Evolutionary conservation across 2,329 filamentous ascomycete species (phyloP), one percentile per base, ranked within the genome.

Genomic region (Penicillium hesseltinei): DNA sequence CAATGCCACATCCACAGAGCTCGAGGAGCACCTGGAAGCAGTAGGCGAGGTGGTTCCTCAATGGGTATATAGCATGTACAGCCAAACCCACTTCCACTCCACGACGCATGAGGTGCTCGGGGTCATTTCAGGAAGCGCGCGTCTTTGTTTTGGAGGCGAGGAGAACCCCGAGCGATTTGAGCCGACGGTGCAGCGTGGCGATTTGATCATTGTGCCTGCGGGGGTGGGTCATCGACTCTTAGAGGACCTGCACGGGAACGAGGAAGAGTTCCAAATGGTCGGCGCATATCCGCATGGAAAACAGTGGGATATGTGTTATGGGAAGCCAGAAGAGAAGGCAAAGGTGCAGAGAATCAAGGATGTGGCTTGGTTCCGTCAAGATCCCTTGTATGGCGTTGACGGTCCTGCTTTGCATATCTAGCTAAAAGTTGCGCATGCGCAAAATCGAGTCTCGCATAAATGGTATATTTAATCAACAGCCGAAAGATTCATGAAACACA

Each of bases 221-320:
- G 87, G 87, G 0, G 84, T 90, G 21, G 81, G 80, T 3, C 87
- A 90, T 76, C 77, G 84, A 6, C 71, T 89, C 57, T 63, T 88
- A 15, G 78, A 86, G 59, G 84, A 89, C 67, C 51, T 81, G 45
- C 69, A 69, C 21, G 72, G 76, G 19, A 77, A 79, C 2, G 78
- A 55, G 17, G 58, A 58, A 17, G 33, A 74, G 1, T 90, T 90
- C 67, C 74, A 83, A 67, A 88, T 89, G 86, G 82, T 90, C 0
- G 88, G 87, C 0, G 81, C 80, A 47, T 89, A 90, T 77, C 87
- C 85, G 0, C 74, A 62, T 25, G 81, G 75, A 17, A 79, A 77
- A 55, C 62, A 71, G 19, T 90, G 86, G 86, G 86, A 90, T 71
- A 89, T 90, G 88, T 89, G 87, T 64, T 88, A 89, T 75, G 87